Evolutionary conservation across 2,329 filamentous ascomycete genomes (phyloP), one percentile per base, ranked within the genome.

Genomic region (Arthrobotrys pseudoclavata): DNA sequence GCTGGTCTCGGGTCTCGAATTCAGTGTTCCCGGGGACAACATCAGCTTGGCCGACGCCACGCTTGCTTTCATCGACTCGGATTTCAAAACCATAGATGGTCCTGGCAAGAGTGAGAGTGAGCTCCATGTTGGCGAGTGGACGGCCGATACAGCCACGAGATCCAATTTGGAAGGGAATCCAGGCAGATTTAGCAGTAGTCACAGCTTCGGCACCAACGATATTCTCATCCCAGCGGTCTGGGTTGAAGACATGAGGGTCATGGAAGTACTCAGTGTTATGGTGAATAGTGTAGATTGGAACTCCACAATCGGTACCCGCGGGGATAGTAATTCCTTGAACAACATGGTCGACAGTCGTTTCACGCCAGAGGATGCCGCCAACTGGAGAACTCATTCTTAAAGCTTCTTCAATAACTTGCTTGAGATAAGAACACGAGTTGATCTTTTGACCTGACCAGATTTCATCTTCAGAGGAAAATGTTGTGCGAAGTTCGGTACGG

Each of bases 91-190:
- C 91, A 79, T 79, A 91, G 75, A 92, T 81, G n/a, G 89, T 85
- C 13, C 89, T 84, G 31, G 90, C 90, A 67, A 92, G 82, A 1
- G 89, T 10, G 6, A 88, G 87, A 53, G 85, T 88, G 86, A 92
- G 87, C 84, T 92, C 90, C 48, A 88, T 86, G 80, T 92, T 91
- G 0, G 90, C 90, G 50, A 92, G 83, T 0, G 87, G 87, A 85
- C 92, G 92, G 0, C 91, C 91, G 68, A 93, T 91, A 81, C 91
- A 93, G 1, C 90, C 13, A 90, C 91, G 85, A 0, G 90, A 89
- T 0, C 91, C 91, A 76, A 92, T 85, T 53, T 88, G 90, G 81
- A 93, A 93, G 0, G 92, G 91, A 79, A 90, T 92, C 84, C 92
- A 95, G 0, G 92, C 92, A 40, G 86, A 87, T 66, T 90, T 87